Conservation (phyloP, 768 basidiomycete species). For the Scleroderma bovista region DNA sequence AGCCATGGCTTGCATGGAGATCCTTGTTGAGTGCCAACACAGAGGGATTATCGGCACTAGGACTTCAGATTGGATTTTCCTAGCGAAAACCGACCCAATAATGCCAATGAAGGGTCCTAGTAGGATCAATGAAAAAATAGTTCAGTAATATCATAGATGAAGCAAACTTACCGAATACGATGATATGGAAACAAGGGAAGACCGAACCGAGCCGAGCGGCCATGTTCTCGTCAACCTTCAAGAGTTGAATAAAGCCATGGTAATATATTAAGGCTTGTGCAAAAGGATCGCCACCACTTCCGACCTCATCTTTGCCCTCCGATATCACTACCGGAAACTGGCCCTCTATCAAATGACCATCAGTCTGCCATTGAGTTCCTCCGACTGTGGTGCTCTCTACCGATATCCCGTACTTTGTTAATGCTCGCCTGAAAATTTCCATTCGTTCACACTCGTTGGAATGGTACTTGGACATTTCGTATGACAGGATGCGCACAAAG, state of each 20-base stretch:
- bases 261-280: slow-evolving; percentile 16
- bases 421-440: too few species aligned
- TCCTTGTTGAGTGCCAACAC: not conserved
- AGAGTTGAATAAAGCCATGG: slow-evolving; percentile 1
- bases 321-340: slow-evolving; percentile 11
- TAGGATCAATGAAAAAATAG: not conserved
- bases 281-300: slow-evolving; percentile 17
- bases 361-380: not conserved
- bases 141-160: not conserved
- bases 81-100: not conserved
- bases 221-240: not conserved
- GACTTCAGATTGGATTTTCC: not conserved
- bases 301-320: slow-evolving; percentile 18
- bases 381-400: slow-evolving; percentile 1
- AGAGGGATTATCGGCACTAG: not conserved
- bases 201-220: not conserved
- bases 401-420: too few species aligned
- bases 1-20: not conserved
- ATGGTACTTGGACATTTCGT: slow-evolving; percentile 14
- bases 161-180: slow-evolving; percentile 1
- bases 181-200: not conserved
- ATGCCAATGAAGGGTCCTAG: not conserved
- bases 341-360: slow-evolving; percentile 9
- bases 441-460: not conserved
- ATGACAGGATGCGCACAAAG: slow-evolving; percentile 14